A percentile compares a stretch with the other conserved stretches of the same genome.
phyloP scores from a whole-genome alignment of 129 eudicot genomes.

The Arctium minus region DNA sequence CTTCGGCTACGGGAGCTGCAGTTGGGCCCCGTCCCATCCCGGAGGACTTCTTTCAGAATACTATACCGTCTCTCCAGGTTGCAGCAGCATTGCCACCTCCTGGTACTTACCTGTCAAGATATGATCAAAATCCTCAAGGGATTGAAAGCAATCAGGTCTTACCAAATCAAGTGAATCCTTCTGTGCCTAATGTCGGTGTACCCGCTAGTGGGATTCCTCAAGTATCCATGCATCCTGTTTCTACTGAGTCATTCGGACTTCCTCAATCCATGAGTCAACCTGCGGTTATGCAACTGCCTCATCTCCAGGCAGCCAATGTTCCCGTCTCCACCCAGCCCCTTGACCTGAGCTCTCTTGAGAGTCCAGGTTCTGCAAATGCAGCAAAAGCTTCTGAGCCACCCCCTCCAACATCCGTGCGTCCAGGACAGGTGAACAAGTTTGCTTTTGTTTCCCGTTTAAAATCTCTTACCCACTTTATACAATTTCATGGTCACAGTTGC shows the following conservation, averaged over 20 bases:
- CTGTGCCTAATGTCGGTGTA: conserved; percentile 40
- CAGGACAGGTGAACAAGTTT: conserved; percentile 73
- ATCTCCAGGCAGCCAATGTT: conserved; percentile 39
- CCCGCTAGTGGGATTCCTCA: conserved; percentile 75
- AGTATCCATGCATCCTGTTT: conserved; percentile 52
- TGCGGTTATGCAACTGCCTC: conserved; percentile 41
- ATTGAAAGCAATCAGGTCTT: conserved; percentile 34
- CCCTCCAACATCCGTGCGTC: conserved; percentile 94
- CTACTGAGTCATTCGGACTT: conserved; percentile 62
- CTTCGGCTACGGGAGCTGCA: conserved; percentile 57
- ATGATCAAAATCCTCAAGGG: conserved; percentile 68
- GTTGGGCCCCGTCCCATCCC: conserved; percentile 84
- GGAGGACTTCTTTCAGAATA: conserved; percentile 96
- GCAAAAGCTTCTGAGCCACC: conserved; percentile 61
- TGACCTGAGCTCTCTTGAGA: conserved; percentile 91
- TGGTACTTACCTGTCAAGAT: conserved; percentile 67
- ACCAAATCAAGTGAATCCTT: conserved; percentile 42
- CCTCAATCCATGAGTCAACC: conserved; percentile 64
- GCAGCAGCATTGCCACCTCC: conserved; percentile 93
- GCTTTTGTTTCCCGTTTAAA: neutral
- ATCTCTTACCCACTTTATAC: neutral
- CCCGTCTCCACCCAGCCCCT: conserved; percentile 71
- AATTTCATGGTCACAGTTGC: neutral
- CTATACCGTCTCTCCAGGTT: conserved; percentile 86
- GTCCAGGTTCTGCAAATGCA: conserved; percentile 57